Percentiles rank a stretch among this genome's conserved stretches.
Conservation (phyloP, 148 eudicot species). For the Dianthus caryophyllus region DNA sequence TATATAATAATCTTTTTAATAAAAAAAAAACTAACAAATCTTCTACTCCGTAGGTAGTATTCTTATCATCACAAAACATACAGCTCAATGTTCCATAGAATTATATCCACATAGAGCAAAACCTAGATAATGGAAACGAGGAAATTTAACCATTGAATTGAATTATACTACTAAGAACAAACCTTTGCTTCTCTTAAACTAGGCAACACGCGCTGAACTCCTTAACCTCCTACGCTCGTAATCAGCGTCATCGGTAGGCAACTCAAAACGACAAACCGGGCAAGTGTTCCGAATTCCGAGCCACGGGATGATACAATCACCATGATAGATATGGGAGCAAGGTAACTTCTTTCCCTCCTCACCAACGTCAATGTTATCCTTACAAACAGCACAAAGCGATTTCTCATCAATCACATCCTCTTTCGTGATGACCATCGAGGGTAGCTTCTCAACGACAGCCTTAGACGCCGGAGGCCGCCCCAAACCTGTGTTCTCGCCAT, state of each 20-base stretch:
- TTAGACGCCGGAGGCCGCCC: constrained; percentile 60
- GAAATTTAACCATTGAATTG: neutral
- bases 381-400: constrained; percentile 63
- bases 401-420: constrained; percentile 41
- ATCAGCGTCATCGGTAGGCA: constrained; percentile 70
- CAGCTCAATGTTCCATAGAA: constrained; percentile 4
- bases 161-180: constrained; percentile 8
- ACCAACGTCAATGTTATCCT: constrained; percentile 51
- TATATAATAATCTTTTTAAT: neutral
- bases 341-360: constrained; percentile 51
- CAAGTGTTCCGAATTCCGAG: constrained; percentile 65
- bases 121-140: neutral
- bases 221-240: constrained; percentile 51
- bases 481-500: constrained; percentile 30
- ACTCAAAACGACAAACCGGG: constrained; percentile 66
- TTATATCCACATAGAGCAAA: constrained; percentile 16
- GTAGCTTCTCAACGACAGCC: constrained; percentile 34
- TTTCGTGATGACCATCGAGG: constrained; percentile 30
- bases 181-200: constrained; percentile 13
- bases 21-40: constrained; percentile 16
- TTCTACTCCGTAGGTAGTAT: neutral
- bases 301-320: constrained; percentile 73
- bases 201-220: constrained; percentile 30
- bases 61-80: neutral
- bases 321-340: constrained; percentile 66